Base-by-base conservation (phyloP, 768 basidiomycete species). In the Lactarius akahatsu region DNA sequence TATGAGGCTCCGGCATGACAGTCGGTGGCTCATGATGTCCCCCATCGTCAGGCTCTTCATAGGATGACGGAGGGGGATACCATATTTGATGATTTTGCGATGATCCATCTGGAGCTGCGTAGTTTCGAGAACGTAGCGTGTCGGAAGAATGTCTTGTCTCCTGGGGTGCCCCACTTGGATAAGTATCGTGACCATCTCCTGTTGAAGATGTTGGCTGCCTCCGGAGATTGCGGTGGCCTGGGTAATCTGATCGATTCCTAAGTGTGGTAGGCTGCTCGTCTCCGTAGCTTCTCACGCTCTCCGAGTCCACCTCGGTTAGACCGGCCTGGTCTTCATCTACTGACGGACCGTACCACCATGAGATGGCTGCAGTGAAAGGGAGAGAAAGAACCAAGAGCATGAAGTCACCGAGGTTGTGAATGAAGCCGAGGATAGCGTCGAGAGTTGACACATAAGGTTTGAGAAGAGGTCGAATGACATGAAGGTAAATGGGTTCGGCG, bases 401-500 rank as follows among this genome's bases (percentile, higher is more conserved):
- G 38, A 79, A 70, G 73, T 93, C 91, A 26, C 89, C 87, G 55
- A 87, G 71, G 75, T 87, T 84, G 59, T 84, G 81, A 43, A 80
- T 75, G 30, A 89, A 67, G 62, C 91, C 88, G 34, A 92, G 78
- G 15, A 82, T 64, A 18, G 84, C 79, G 72, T 94, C 92, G 41
- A 94, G 76, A 1, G 87, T 82, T 6, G 79, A 71, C 16, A 84
- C 82, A 71, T 94, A 91, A 7, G 92, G 92, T 72, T 87, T 90
- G 71, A 94, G 74, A 38, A 90, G 72, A 18, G 93, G 92, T 23
- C 92, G 89, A 13, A 94, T 82, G 63, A 93, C 76, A 74, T 94
- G 90, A 23, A 94, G 80, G 71, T 85, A 92, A 55, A 94, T 83
- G 8, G 92, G 93, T 76, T 94, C 93, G 34, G 93, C 90, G 32